phyloP scores from a whole-genome alignment of 2,329 filamentous ascomycete genomes.

The Eutypella sp. region DNA sequence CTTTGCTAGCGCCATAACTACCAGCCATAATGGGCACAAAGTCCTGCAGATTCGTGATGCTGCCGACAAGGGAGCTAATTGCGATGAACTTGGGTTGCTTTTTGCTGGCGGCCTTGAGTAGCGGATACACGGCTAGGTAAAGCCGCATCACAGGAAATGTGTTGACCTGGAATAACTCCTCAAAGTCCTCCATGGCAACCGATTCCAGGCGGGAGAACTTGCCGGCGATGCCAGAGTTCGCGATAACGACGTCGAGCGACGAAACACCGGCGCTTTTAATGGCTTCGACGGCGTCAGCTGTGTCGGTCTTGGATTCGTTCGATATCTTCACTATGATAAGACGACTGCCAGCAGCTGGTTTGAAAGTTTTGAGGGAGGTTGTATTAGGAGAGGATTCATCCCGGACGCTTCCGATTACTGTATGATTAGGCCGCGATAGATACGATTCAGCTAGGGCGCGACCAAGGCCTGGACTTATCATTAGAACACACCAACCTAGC shows the following conservation, averaged over 20 bases:
- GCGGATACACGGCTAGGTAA: constrained; percentile 1
- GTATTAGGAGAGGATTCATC: background rate
- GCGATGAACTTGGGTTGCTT: constrained; percentile 5
- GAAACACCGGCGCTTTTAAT: background rate
- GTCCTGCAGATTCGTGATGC: constrained; percentile 3
- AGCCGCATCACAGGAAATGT: constrained; percentile 2
- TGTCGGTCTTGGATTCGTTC: background rate
- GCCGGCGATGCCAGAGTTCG: background rate
- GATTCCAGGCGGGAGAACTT: background rate
- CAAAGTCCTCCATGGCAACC: constrained; percentile 1
- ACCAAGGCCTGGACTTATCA: background rate
- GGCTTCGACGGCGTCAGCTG: background rate
- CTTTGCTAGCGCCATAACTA: constrained; percentile 6
- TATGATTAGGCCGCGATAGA: background rate
- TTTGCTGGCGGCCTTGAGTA: constrained; percentile 1
- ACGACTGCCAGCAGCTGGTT: background rate
- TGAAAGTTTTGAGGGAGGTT: background rate
- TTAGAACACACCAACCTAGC: too few relatives aligned
- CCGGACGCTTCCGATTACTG: background rate
- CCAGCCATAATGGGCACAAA: constrained; percentile 3
- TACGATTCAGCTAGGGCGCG: background rate
- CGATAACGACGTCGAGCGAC: constrained; percentile 2
- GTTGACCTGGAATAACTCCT: background rate
- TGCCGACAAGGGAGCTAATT: constrained; percentile 4
- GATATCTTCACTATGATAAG: background rate